Conservation (phyloP, 1,284 basidiomycete genomes). For the Marasmius sp. region DNA sequence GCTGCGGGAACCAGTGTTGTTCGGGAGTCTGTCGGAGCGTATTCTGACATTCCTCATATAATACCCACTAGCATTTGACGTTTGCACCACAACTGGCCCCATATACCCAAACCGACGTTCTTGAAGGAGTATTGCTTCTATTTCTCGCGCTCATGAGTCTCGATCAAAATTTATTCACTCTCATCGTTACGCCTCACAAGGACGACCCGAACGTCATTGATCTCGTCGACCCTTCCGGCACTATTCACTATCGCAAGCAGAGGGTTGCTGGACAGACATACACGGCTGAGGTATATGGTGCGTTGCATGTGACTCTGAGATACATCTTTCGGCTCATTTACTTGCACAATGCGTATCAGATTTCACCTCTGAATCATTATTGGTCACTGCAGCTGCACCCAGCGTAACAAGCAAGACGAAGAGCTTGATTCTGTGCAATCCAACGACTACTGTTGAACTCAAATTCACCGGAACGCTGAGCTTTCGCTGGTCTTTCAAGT, state of each 20-base stretch:
- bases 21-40: too few species aligned
- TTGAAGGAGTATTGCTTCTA: not conserved
- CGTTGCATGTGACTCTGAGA: slow-evolving; percentile 19
- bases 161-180: slow-evolving; percentile 79
- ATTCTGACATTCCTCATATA: not conserved
- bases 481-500: slow-evolving; percentile 77
- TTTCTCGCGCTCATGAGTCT: slow-evolving; percentile 55
- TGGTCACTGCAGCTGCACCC: slow-evolving; percentile 65
- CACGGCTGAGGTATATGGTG: slow-evolving; percentile 66
- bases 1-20: too few species aligned
- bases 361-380: slow-evolving; percentile 62
- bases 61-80: not conserved
- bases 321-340: not conserved
- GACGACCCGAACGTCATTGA: slow-evolving; percentile 62
- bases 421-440: slow-evolving; percentile 74
- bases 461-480: slow-evolving; percentile 71
- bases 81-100: not conserved
- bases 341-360: slow-evolving; percentile 38
- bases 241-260: slow-evolving; percentile 68
- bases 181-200: slow-evolving; percentile 57
- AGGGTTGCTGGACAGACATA: slow-evolving; percentile 52
- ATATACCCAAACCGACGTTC: not conserved
- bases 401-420: slow-evolving; percentile 68
- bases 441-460: slow-evolving; percentile 65
- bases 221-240: slow-evolving; percentile 62